Base-by-base conservation (phyloP, 2,329 filamentous ascomycete species). In the Aspergillus unguis region DNA sequence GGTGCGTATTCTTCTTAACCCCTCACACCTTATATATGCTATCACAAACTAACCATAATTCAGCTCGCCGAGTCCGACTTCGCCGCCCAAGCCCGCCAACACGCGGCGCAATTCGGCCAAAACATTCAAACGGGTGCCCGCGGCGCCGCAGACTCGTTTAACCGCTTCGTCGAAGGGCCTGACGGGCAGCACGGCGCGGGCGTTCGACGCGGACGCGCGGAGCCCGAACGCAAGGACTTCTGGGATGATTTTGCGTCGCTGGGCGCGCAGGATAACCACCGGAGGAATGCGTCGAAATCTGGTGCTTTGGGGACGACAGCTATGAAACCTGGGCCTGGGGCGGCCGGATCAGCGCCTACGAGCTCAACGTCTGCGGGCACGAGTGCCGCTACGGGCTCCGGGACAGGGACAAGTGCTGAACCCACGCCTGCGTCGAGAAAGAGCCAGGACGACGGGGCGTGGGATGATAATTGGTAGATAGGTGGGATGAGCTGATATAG, bases 241-340 rank as follows among this genome's bases (percentile, higher is more conserved):
- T 96, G 92, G 92, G 92, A 96, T 68, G 87, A 87, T 61, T 96
- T 97, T 72, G 86, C 90, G 0, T 83, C 81, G 28, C 71, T 86
- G 27, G 86, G 84, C 0, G 55, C 54, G 23, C 54, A 70, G 50
- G 60, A 68, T 23, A 58, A 48, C 17, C 58, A 66, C 55, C 52
- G 62, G 32, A 55, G 66, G 45, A 59, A 61, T 56, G 74, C 62
- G 26, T 66, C 61, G 31, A 62, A 72, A 55, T 75, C 76, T 43
- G 80, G 78, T 46, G 74, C 75, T 29, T 80, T 86, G 58, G 84
- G 84, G 6, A 87, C 84, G n/a, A 79, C 78, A 57, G 83, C 83
- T 17, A 81, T 86, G 77, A 85, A 81, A 68, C 81, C 79, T 62
- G 67, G 65, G 4, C 66, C 62, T 36, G 45, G 55, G 23, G 29